Base-by-base conservation (phyloP, 2,329 filamentous ascomycete species). In the Epichloe gansuensis region DNA sequence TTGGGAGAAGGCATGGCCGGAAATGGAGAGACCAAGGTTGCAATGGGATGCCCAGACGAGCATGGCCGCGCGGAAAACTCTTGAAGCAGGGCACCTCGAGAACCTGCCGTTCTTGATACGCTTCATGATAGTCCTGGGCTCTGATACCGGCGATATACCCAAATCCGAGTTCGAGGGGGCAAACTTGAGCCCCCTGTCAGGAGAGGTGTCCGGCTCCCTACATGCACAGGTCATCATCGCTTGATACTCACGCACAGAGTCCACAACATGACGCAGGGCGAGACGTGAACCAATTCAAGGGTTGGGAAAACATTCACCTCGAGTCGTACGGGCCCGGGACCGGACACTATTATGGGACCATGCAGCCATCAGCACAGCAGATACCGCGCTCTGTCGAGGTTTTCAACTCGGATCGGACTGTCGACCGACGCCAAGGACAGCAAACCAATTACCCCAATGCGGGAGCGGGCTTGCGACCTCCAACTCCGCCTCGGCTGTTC, bases 1-100 rank as follows among this genome's bases (percentile, higher is more conserved):
- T 7, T 75, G 72, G 72, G 25, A 66, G 63, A 42, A 63, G 62
- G 15, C 59, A 60, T 68, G 66, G 60, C 63, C 65, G 9, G 67
- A 68, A 48, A 60, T 62, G n/a, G 65, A 67, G 21, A 56, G 63
- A 17, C 61, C 63, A 31, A 60, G 63, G 12, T 57, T 74, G 34
- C 57, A 62, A 9, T 75, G 73, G 72, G 63, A 68, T 44, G 69
- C 72, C 2, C 68, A 72, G 39, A 67, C 67, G 4, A 73, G 71
- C 15, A 66, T 65, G 35, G 65, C 70, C 5, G 57, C 74, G 37
- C 63, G 71, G 13, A 75, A 74, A 55, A 67, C 68, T 42, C 66
- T 75, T 4, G 72, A 75, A 57, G 73, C 71, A 21, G 65, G 71
- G 3, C 72, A 75, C 55, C 62, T 75, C 15, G 66, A 65, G 23